A percentile compares a stretch with the other conserved stretches of the same genome.
Conservation (phyloP, 2,329 filamentous ascomycete species). For the Xylaria hypoxylon region DNA sequence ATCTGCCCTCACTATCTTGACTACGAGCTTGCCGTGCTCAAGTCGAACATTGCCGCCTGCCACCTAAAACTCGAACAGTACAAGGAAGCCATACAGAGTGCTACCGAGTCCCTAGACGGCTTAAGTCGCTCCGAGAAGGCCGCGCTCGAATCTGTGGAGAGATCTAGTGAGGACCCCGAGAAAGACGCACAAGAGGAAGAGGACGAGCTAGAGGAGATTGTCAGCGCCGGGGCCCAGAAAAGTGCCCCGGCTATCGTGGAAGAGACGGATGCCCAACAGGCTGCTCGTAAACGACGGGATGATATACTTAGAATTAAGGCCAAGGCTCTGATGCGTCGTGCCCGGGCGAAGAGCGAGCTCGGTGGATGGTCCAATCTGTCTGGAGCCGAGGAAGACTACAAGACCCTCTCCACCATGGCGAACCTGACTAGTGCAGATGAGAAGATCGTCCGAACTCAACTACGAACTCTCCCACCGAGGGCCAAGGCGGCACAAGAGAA, state of each 20-base stretch:
- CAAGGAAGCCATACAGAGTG: slow-evolving; percentile 82
- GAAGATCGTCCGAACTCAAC: slow-evolving; percentile 74
- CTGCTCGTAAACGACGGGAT: slow-evolving; percentile 57
- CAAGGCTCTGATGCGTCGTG: slow-evolving; percentile 85
- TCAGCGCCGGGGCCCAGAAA: slow-evolving; percentile 68
- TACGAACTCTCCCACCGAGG: slow-evolving; percentile 72
- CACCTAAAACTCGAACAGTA: slow-evolving; percentile 86
- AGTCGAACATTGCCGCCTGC: slow-evolving; percentile 90
- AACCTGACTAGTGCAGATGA: slow-evolving; percentile 74
- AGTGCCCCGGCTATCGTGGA: slow-evolving; percentile 57
- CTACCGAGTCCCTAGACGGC: slow-evolving; percentile 77
- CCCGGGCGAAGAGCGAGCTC: slow-evolving; percentile 75
- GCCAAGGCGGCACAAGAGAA: slow-evolving; percentile 83
- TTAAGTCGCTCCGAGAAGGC: slow-evolving; percentile 70
- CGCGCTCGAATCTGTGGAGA: slow-evolving; percentile 44
- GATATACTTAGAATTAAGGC: slow-evolving; percentile 82
- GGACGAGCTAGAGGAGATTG: slow-evolving; percentile 64
- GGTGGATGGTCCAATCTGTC: slow-evolving; percentile 84
- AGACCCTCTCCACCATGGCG: slow-evolving; percentile 67
- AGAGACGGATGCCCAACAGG: slow-evolving; percentile 47
- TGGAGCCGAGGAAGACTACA: slow-evolving; percentile 84
- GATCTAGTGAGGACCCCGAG: slow-evolving; percentile 59
- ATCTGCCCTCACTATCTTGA: slow-evolving; percentile 86
- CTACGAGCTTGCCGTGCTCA: slow-evolving; percentile 87
- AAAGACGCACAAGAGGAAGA: slow-evolving; percentile 59